Percentiles rank a stretch among this genome's conserved stretches.
Evolutionary conservation across 129 eudicot genomes (phyloP).

Genomic region (Ambrosia trifida): DNA sequence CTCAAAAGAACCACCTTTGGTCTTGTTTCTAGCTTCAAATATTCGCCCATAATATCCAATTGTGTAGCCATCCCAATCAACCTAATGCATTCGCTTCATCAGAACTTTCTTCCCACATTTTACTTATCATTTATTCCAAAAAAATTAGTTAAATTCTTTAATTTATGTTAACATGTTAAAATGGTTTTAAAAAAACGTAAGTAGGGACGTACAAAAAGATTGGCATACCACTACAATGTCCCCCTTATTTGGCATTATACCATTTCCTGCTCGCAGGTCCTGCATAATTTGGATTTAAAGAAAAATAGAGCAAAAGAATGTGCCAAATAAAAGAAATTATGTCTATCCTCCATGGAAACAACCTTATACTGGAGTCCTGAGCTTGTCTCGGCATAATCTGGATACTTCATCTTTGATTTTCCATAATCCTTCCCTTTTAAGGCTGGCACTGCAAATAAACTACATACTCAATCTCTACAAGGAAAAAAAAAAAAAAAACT

Average conservation of each 20-base stretch:
- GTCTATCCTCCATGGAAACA: slow-evolving; percentile 16
- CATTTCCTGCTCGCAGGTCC: slow-evolving; percentile 84
- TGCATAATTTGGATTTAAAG: slow-evolving; percentile 41
- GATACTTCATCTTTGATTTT: slow-evolving; percentile 94
- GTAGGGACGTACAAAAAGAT: slow-evolving; percentile 26
- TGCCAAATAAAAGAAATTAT: slow-evolving; percentile 12
- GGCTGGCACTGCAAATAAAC: slow-evolving; percentile 82
- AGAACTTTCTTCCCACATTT: slow-evolving; percentile 6
- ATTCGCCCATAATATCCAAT: slow-evolving; percentile 98
- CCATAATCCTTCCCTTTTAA: slow-evolving; percentile 97
- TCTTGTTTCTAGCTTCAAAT: slow-evolving; percentile 98
- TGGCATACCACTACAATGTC: slow-evolving; percentile 88
- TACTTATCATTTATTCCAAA: not conserved
- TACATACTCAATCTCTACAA: slow-evolving; percentile 18
- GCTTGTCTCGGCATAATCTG: slow-evolving; percentile 78
- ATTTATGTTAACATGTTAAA: not conserved
- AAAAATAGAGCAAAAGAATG: not conserved
- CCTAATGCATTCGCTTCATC: slow-evolving; percentile 46
- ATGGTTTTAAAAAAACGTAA: slow-evolving; percentile 18
- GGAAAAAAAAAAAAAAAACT: too few species aligned
- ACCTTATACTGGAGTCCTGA: slow-evolving; percentile 99
- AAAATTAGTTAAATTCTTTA: not conserved
- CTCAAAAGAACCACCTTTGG: slow-evolving; percentile 99
- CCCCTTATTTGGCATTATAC: slow-evolving; percentile 70
- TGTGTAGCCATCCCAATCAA: slow-evolving; percentile 99